Evolutionary conservation across 2,329 filamentous ascomycete genomes (phyloP).

Genomic region (Immersiporthe knoxdaviesiana): DNA sequence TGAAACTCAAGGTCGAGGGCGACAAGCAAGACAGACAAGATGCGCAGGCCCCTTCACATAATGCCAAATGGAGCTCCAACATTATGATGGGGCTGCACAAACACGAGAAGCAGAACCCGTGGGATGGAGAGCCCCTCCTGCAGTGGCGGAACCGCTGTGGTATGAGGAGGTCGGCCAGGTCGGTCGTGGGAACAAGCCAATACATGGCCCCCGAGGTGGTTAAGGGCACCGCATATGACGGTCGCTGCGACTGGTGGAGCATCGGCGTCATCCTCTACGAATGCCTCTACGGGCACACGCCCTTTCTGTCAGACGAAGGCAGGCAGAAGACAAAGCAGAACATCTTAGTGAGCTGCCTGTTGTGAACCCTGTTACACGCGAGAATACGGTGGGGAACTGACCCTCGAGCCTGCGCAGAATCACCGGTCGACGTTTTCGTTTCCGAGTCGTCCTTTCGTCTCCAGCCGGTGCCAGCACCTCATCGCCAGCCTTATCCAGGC

Average conservation of each 20-base stretch:
- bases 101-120: constrained; percentile 41
- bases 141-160: constrained; percentile 71
- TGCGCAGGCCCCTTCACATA: constrained; percentile 41
- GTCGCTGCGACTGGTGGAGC: constrained; percentile 96
- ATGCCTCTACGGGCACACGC: constrained; percentile 89
- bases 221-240: constrained; percentile 80
- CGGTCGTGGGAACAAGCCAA: constrained; percentile 92
- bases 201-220: constrained; percentile 99
- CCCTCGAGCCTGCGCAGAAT: constrained; percentile 41
- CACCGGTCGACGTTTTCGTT: constrained; percentile 74
- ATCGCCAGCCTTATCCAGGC: constrained; percentile 74
- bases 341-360: constrained; percentile 67
- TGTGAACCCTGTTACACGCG: not conserved
- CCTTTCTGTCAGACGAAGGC: constrained; percentile 79
- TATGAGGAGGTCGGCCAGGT: constrained; percentile 75
- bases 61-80: constrained; percentile 45
- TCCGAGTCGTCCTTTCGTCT: constrained; percentile 67
- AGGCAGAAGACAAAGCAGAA: constrained; percentile 83
- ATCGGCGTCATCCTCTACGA: constrained; percentile 93
- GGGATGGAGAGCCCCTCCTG: constrained; percentile 56
- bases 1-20: constrained; percentile 74
- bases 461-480: constrained; percentile 74
- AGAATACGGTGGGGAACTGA: not conserved
- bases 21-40: constrained; percentile 72
- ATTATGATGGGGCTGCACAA: constrained; percentile 45